phyloP scores from a whole-genome alignment of 331 rosid genomes.

The Erythrophleum ivorense region DNA sequence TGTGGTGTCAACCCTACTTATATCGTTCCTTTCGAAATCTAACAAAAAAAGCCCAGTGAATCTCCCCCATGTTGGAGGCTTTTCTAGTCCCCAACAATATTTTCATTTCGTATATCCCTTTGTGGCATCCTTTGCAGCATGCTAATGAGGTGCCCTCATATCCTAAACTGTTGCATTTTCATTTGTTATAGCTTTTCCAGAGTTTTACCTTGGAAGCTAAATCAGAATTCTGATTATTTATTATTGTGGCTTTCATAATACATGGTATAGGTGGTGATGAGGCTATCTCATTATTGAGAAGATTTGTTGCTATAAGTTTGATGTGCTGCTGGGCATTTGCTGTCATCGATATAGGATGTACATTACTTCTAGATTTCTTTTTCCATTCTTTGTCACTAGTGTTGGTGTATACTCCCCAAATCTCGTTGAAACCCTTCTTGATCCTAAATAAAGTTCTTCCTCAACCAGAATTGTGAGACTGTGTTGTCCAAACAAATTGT shows the following conservation, averaged over 20 bases:
- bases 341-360: neutral
- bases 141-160: neutral
- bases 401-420: neutral
- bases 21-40: no score
- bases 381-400: neutral
- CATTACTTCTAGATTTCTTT: neutral
- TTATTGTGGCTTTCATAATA: neutral
- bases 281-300: neutral
- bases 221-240: neutral
- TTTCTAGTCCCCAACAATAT: no score
- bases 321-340: no score
- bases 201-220: no score
- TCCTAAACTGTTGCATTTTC: neutral
- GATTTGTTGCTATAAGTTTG: neutral
- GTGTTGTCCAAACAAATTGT: neutral
- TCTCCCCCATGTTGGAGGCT: no score
- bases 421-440: neutral
- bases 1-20: no score
- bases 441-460: neutral
- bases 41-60: no score
- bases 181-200: neutral
- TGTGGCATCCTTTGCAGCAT: neutral
- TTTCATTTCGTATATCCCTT: no score
- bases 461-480: neutral
- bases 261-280: neutral